Conservation (phyloP, 139 green algal species). For the Bryopsis sp. region DNA sequence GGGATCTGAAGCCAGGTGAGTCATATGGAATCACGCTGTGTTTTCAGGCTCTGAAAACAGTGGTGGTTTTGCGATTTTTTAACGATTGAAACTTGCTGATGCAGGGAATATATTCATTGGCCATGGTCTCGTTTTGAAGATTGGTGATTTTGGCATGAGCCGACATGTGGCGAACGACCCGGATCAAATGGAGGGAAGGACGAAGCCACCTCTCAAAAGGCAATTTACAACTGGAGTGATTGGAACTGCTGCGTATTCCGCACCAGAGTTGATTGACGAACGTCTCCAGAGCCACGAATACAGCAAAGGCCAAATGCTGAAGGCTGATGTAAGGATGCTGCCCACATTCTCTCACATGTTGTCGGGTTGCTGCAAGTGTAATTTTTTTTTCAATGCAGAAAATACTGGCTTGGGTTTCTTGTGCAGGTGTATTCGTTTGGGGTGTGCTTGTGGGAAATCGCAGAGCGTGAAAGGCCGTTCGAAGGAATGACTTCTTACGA, state of each 20-base stretch:
- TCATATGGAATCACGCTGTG: too few species aligned
- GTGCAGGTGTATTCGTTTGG: constrained; percentile 47
- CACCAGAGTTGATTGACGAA: constrained; percentile 43
- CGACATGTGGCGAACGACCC: constrained; percentile 26
- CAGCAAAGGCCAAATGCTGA: constrained; percentile 21
- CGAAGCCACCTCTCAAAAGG: neutral
- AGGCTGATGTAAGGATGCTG: constrained; percentile 5
- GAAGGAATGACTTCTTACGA: constrained; percentile 34
- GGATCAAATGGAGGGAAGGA: too few species aligned
- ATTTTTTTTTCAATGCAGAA: neutral
- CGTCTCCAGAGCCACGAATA: constrained; percentile 20
- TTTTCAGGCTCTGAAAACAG: too few species aligned
- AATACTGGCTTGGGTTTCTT: neutral
- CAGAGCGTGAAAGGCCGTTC: constrained; percentile 37
- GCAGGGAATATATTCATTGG: constrained; percentile 40
- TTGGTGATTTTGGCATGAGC: constrained; percentile 52
- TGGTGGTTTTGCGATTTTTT: too few species aligned
- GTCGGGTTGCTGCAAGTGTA: neutral
- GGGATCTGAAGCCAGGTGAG: constrained; percentile 49
- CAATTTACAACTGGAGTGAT: constrained; percentile 39
- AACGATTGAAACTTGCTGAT: too few species aligned
- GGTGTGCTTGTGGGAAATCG: constrained; percentile 50
- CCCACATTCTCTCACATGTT: neutral
- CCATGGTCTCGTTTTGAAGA: constrained; percentile 44
- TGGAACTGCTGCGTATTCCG: constrained; percentile 33